These are phyloP conservation scores for Uronychia setigera DNA, from an alignment of 73 alveolate species.

Conservation along the genomic window DNA sequence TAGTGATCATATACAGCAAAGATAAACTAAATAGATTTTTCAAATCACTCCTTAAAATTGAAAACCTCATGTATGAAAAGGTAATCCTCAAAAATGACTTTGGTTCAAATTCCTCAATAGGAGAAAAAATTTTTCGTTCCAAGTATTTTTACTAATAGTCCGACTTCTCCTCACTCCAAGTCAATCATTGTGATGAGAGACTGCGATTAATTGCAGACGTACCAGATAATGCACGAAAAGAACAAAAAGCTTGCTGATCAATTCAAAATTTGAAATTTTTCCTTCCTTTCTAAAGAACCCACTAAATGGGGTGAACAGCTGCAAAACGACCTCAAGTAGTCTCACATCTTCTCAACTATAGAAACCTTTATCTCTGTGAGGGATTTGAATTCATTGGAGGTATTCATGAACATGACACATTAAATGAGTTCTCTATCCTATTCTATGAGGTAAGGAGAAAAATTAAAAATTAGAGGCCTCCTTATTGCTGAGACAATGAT, in stretches of 20 bases:
- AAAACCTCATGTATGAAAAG: not conserved
- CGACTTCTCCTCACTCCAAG: not conserved
- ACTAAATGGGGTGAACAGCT: not conserved
- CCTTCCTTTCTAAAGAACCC: not conserved
- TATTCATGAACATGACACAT: not conserved
- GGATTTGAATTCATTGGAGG: conserved; percentile 1
- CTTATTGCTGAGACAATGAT: not conserved
- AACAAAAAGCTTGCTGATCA: not conserved
- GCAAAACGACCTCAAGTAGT: not conserved
- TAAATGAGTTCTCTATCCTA: not conserved
- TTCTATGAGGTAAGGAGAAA: not conserved
- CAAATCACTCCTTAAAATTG: not conserved
- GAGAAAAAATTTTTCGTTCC: not conserved
- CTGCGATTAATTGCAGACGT: not conserved
- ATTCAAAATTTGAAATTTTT: not conserved
- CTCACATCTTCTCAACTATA: not conserved
- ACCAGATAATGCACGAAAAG: not conserved
- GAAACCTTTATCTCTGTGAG: not conserved
- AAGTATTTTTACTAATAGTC: not conserved
- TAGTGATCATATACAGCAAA: not conserved
- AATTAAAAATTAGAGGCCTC: not conserved
- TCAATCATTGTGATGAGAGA: not conserved
- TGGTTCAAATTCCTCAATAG: not conserved
- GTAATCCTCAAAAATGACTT: too few species aligned
- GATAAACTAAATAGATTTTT: not conserved